A percentile compares a stretch with the other conserved stretches of the same genome.
Conservation (phyloP, 768 basidiomycete genomes). For the Leucocoprinus birnbaumii region DNA sequence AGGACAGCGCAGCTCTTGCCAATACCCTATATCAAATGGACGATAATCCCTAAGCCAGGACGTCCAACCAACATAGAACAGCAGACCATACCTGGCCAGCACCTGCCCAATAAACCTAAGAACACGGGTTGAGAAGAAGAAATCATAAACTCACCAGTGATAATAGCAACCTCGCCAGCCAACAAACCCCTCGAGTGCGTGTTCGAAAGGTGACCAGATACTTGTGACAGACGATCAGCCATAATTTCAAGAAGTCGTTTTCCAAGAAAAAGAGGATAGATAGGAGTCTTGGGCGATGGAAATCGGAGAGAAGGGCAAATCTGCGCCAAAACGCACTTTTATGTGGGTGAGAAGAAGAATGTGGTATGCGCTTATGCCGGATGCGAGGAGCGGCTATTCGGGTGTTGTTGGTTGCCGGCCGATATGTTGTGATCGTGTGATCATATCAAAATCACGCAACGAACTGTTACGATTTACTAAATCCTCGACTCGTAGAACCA, state of each 20-base stretch:
- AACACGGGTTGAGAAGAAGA: neutral
- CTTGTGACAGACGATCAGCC: slow-evolving; percentile 62
- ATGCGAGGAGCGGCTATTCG: neutral
- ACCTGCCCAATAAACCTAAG: slow-evolving; percentile 36
- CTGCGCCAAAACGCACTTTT: neutral
- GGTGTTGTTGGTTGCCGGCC: neutral
- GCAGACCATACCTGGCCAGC: slow-evolving; percentile 61
- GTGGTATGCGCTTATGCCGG: neutral
- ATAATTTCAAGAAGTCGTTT: slow-evolving; percentile 22
- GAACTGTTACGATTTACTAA: no score
- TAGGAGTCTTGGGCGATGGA: neutral
- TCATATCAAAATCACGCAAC: neutral
- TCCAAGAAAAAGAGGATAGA: no score
- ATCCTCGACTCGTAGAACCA: no score
- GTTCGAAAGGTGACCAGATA: slow-evolving; percentile 67
- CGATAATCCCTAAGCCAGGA: slow-evolving; percentile 5
- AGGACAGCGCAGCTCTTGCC: slow-evolving; percentile 71
- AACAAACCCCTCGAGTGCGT: slow-evolving; percentile 55
- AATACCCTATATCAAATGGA: slow-evolving; percentile 54
- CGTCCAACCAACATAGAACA: neutral
- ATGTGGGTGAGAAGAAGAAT: neutral
- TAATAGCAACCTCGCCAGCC: slow-evolving; percentile 77
- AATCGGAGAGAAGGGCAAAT: neutral
- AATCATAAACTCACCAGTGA: slow-evolving; percentile 59
- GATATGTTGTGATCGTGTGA: neutral